Percentiles rank a stretch among this genome's conserved stretches.
Conservation (phyloP, 1,139 yeast species). For the Dujonia santamariae region DNA sequence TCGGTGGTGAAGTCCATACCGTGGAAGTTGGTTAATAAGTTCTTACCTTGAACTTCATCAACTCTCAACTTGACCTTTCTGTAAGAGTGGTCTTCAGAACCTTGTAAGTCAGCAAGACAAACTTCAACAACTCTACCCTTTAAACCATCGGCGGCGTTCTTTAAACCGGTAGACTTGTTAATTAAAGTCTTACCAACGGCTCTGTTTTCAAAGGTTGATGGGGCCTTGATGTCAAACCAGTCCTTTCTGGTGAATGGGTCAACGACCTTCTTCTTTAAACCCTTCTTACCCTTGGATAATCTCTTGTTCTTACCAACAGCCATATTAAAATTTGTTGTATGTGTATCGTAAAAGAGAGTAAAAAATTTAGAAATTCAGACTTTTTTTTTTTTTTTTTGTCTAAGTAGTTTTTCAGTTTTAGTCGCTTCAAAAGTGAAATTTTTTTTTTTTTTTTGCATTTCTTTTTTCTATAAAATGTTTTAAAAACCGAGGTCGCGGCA, state of each 20-base stretch:
- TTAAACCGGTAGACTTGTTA: constrained; percentile 51
- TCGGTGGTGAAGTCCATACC: constrained; percentile 51
- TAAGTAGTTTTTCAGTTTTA: too few species aligned
- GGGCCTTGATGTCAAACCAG: constrained; percentile 53
- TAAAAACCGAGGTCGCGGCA: too few species aligned
- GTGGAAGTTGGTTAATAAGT: constrained; percentile 54
- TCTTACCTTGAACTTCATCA: constrained; percentile 53
- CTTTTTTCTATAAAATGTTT: too few species aligned
- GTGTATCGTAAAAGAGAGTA: background rate
- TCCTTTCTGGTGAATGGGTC: constrained; percentile 53
- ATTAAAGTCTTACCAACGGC: constrained; percentile 51
- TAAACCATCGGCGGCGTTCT: constrained; percentile 51
- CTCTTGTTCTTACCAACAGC: constrained; percentile 56
- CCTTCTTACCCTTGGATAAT: constrained; percentile 53
- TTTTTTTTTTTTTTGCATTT: too few species aligned
- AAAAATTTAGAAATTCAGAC: too few species aligned
- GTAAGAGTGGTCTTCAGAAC: constrained; percentile 51
- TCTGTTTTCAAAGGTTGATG: constrained; percentile 51
- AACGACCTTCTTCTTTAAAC: constrained; percentile 51
- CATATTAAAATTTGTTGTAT: constrained; percentile 22
- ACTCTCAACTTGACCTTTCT: constrained; percentile 53
- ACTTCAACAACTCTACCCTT: constrained; percentile 53
- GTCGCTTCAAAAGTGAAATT: too few species aligned
- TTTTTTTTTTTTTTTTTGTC: too few species aligned
- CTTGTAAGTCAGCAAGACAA: constrained; percentile 49